A percentile compares a stretch with the other conserved stretches of the same genome.
Evolutionary conservation across 139 green algal species (phyloP).

Genomic region (Zygnema cylindricum): DNA sequence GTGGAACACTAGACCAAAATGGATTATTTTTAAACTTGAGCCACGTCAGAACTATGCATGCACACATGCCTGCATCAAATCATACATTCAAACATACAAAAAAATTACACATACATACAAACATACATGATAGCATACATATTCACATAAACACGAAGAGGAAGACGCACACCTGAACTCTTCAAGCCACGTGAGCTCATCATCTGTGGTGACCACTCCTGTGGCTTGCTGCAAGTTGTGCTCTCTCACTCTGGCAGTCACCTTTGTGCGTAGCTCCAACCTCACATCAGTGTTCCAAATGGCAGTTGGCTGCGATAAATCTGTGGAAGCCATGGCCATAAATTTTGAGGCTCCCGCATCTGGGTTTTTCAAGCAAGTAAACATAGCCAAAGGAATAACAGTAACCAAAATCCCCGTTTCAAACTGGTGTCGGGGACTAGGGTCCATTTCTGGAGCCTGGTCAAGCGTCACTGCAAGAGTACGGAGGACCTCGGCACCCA

Average conservation of each 20-base stretch:
- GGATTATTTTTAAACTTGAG: too few relatives aligned
- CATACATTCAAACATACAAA: too few relatives aligned
- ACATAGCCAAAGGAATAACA: slow-evolving; percentile 28
- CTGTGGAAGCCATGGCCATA: neutral
- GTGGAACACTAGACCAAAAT: too few relatives aligned
- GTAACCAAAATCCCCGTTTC: slow-evolving; percentile 1
- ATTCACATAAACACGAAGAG: too few relatives aligned
- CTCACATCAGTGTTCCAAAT: slow-evolving; percentile 36
- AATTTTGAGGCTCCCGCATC: slow-evolving; percentile 40
- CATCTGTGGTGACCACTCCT: neutral
- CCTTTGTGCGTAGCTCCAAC: slow-evolving; percentile 35
- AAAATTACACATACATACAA: too few relatives aligned
- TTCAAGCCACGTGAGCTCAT: slow-evolving; percentile 37
- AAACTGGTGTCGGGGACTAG: slow-evolving; percentile 24
- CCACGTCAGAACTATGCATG: too few relatives aligned
- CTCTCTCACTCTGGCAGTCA: slow-evolving; percentile 13
- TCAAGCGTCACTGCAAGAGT: slow-evolving; percentile 38
- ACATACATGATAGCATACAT: too few relatives aligned
- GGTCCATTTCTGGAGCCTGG: slow-evolving; percentile 22
- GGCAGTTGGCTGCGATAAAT: neutral
- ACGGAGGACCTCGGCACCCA: slow-evolving; percentile 27
- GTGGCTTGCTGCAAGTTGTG: slow-evolving; percentile 9
- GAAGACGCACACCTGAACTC: slow-evolving; percentile 40
- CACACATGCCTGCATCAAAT: too few relatives aligned
- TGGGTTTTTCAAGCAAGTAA: slow-evolving; percentile 30